Evolutionary conservation across 2,329 filamentous ascomycete species (phyloP).

Genomic region (Fusarium miscanthi): DNA sequence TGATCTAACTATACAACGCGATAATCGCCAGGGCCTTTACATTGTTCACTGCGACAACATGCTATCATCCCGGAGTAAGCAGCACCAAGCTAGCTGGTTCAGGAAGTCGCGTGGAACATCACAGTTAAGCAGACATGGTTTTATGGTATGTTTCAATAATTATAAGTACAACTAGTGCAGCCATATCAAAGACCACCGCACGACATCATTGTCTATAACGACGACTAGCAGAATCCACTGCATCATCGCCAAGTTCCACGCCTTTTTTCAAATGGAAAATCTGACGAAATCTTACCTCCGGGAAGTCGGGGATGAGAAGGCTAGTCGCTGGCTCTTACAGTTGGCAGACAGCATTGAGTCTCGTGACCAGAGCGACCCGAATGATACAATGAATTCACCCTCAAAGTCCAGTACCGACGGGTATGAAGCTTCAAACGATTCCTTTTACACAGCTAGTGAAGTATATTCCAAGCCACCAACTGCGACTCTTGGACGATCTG

Average conservation of each 20-base stretch:
- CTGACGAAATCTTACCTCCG: neutral
- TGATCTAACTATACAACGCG: fast-evolving
- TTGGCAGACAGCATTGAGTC: neutral
- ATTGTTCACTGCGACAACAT: neutral
- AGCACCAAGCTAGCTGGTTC: fast-evolving
- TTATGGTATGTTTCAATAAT: neutral
- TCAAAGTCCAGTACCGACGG: neutral
- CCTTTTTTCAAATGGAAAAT: neutral
- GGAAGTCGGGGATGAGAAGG: neutral
- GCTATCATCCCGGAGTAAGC: fast-evolving
- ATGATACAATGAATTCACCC: fast-evolving
- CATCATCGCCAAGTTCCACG: fast-evolving
- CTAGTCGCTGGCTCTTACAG: neutral
- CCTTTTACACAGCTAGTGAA: neutral
- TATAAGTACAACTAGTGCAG: neutral
- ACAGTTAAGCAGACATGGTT: too few species aligned
- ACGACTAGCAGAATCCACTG: neutral
- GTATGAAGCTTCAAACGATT: neutral
- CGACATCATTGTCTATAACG: neutral
- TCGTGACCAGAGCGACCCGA: neutral
- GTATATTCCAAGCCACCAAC: fast-evolving
- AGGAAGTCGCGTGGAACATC: neutral
- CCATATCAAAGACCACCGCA: neutral
- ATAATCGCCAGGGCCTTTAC: neutral
- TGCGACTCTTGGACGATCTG: neutral